Evolutionary conservation across 75 land plant genomes (phyloP).

Genomic region (Pinus albicaulis): DNA sequence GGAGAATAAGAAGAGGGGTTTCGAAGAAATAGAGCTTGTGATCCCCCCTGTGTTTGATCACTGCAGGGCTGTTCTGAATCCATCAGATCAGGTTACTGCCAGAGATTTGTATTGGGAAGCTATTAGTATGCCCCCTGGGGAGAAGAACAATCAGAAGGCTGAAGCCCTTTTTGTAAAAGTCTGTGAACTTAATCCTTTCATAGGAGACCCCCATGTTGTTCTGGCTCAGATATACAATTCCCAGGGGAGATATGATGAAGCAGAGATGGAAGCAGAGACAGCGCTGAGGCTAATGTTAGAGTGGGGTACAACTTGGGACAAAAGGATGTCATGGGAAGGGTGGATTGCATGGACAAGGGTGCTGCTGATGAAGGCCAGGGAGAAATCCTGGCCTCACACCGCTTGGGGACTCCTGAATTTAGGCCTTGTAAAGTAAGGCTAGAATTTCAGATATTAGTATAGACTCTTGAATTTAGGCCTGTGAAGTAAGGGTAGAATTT

Average conservation of each 20-base stretch:
- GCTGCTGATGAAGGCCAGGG: conserved; percentile 62
- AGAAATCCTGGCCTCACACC: conserved; percentile 58
- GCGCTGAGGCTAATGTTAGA: conserved; percentile 66
- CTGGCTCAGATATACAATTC: conserved; percentile 56
- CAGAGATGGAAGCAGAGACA: conserved; percentile 45
- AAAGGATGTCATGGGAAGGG: conserved; percentile 88
- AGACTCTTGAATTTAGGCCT: too few relatives aligned
- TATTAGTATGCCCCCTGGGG: conserved; percentile 14
- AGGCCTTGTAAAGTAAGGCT: conserved; percentile 63
- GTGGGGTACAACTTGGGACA: conserved; percentile 94
- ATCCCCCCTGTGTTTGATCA: conserved; percentile 74
- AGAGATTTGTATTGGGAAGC: conserved; percentile 89
- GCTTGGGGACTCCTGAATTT: conserved; percentile 75
- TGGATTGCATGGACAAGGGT: conserved; percentile 90
- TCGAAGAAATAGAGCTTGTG: conserved; percentile 48
- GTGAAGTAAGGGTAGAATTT: neutral
- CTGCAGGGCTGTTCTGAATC: conserved; percentile 56
- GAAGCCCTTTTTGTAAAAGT: conserved; percentile 43
- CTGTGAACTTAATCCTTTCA: conserved; percentile 58
- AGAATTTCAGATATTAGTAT: too few relatives aligned
- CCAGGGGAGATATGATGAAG: conserved; percentile 63
- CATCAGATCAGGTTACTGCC: conserved; percentile 54
- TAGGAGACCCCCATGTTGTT: conserved; percentile 72
- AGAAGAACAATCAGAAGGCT: conserved; percentile 20
- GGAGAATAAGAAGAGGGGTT: conserved; percentile 5